These are phyloP conservation scores for Fusarium secorum DNA, from an alignment of 2,329 filamentous ascomycete species.

Conservation along the genomic window DNA sequence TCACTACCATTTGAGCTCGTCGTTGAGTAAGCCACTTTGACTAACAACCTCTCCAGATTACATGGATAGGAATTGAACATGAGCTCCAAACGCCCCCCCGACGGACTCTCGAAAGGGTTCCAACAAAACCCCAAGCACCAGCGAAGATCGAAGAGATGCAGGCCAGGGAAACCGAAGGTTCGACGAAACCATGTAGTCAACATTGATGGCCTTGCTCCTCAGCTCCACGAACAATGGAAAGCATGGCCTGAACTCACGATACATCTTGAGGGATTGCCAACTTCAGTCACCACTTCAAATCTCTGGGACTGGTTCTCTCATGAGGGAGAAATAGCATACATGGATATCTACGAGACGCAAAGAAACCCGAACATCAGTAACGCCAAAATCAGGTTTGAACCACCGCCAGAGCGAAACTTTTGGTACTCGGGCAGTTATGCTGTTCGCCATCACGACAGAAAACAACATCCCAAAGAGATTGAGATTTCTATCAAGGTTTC, in stretches of 20 bases:
- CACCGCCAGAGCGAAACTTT: slow-evolving; percentile 61
- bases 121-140: neutral
- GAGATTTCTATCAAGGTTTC: slow-evolving; percentile 18
- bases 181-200: neutral
- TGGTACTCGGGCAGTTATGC: slow-evolving; percentile 53
- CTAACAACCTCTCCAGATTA: neutral
- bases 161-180: neutral
- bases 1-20: too few relatives aligned
- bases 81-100: neutral
- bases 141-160: neutral
- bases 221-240: slow-evolving; percentile 42
- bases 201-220: neutral
- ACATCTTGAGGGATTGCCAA: slow-evolving; percentile 47
- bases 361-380: slow-evolving; percentile 33
- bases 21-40: too few relatives aligned
- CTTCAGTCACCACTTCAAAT: slow-evolving; percentile 49
- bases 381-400: slow-evolving; percentile 64
- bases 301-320: slow-evolving; percentile 61
- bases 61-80: neutral
- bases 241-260: slow-evolving; percentile 47
- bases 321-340: slow-evolving; percentile 61
- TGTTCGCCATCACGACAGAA: slow-evolving; percentile 38
- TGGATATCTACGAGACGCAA: slow-evolving; percentile 58
- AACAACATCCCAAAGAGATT: slow-evolving; percentile 31
- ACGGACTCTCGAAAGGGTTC: neutral